phyloP scores from a whole-genome alignment of 2,329 filamentous ascomycete species.

The Ophiocordyceps robertsii region DNA sequence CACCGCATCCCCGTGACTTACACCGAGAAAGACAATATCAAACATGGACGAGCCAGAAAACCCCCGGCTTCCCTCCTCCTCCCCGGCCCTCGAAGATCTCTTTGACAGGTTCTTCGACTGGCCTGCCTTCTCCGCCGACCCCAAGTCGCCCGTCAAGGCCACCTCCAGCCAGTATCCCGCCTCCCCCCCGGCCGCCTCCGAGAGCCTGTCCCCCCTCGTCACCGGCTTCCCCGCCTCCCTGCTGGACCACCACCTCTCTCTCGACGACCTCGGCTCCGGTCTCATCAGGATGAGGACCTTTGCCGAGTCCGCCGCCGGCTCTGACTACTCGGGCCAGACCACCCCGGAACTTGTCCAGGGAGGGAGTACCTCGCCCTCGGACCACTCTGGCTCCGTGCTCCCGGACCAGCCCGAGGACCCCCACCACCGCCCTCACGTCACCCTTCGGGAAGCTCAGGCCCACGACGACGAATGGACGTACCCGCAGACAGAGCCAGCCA shows the following conservation, averaged over 20 bases:
- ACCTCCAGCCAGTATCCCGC: conserved; percentile 12
- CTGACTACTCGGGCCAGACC: conserved; percentile 23
- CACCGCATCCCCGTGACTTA: conserved; percentile 28
- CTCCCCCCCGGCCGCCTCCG: conserved; percentile 10
- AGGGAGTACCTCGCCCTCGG: conserved; percentile 25
- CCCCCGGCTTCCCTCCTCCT: conserved; percentile 22
- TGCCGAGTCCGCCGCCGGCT: conserved; percentile 17
- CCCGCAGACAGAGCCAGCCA: conserved; percentile 17
- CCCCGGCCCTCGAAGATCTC: conserved; percentile 18
- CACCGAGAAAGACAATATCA: conserved; percentile 17
- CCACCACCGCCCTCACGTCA: conserved; percentile 15
- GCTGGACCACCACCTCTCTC: conserved; percentile 16
- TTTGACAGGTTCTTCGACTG: conserved; percentile 25
- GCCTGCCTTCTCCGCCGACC: conserved; percentile 19
- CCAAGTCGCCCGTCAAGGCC: conserved; percentile 15
- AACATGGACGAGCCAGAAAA: conserved; percentile 22
- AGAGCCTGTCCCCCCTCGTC: conserved; percentile 19
- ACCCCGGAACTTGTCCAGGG: conserved; percentile 23
- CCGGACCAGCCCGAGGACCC: conserved; percentile 17
- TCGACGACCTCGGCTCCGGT: conserved; percentile 16
- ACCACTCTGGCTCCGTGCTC: conserved; percentile 22
- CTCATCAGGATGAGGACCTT: conserved; percentile 20
- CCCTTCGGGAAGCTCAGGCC: conserved; percentile 20
- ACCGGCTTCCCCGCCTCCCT: conserved; percentile 18
- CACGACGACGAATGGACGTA: conserved; percentile 28